These are phyloP conservation scores for Babesia bigemina DNA, from an alignment of 169 alveolate species.

Conservation along the genomic window DNA sequence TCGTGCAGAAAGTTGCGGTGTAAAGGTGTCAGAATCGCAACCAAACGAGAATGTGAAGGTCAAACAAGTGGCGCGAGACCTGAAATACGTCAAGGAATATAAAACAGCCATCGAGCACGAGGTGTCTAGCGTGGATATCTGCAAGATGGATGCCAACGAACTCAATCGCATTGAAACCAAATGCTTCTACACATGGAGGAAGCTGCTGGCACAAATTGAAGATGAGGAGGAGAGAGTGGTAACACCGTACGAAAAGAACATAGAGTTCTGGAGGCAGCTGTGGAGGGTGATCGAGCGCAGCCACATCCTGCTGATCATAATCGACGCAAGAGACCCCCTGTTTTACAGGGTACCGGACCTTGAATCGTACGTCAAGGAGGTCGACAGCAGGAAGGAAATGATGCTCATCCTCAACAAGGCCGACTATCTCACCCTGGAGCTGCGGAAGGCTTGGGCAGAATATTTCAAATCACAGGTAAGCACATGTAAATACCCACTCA, in stretches of 20 bases:
- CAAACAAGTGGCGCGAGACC: constrained; percentile 6
- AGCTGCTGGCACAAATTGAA: constrained; percentile 79
- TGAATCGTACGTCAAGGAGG: constrained; percentile 89
- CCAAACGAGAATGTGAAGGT: neutral
- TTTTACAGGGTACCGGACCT: constrained; percentile 90
- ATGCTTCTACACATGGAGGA: constrained; percentile 77
- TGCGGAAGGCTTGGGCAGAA: constrained; percentile 90
- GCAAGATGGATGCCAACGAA: constrained; percentile 52
- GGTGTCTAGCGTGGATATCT: constrained; percentile 18
- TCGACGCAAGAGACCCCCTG: constrained; percentile 97
- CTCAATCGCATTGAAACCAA: constrained; percentile 69
- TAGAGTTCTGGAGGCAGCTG: constrained; percentile 98
- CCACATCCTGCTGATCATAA: constrained; percentile 91
- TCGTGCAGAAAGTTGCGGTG: too few relatives aligned
- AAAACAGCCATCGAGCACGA: constrained; percentile 44
- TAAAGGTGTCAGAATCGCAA: too few relatives aligned
- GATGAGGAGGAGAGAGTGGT: constrained; percentile 87
- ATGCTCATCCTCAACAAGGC: constrained; percentile 92
- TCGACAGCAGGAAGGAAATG: constrained; percentile 83
- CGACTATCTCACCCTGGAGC: constrained; percentile 88
- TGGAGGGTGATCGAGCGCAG: constrained; percentile 98
- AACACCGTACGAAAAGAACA: constrained; percentile 98
- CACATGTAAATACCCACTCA: neutral
- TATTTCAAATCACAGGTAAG: constrained; percentile 82
- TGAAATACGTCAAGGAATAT: constrained; percentile 51